Evolutionary conservation across 2,329 filamentous ascomycete species (phyloP), one percentile per base, ranked within the genome.

Genomic region (Colletotrichum brevisporum): DNA sequence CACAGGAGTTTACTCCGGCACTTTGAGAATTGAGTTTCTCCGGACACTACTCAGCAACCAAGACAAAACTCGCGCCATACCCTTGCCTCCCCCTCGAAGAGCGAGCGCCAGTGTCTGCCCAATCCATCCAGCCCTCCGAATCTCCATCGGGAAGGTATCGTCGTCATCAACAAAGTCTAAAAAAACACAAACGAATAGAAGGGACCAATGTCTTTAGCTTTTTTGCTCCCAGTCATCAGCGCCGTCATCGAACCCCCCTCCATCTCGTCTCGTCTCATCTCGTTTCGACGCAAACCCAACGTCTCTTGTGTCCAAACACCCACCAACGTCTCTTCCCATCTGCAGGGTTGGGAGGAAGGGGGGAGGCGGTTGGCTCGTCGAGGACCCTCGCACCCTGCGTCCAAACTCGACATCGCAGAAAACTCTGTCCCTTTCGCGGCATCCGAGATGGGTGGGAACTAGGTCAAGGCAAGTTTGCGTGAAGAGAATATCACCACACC

Each of bases 111-210:
- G 2, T 36, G n/a, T 10, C 16, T 18, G 18, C 57, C 27, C 57
- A 43, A 60, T 51, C 13, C 45, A 59, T 43, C 13, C 31, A 2
- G 12, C 56, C 45, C 13, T 50, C 45, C 6, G 31, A 51, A 43
- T n/a, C 41, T 18, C 3, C 24, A 52, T 51, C 47, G 43, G 57
- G 57, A 27, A 60, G 47, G 45, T 60, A 27, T 41, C 47, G 45
- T 51, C 57, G 36, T 43, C 47, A 60, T 52, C 41, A 21, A 51
- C 0, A n/a, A 52, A 52, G 27, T 52, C 27, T 39, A 50, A 52
- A 41, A 12, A 9, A 13, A 39, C 3, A 39, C 2, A 39, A 39
- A 43, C 15, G 16, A 43, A 43, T 15, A 3, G 13, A n/a, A 15
- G 41, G 41, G 31, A 36, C 31, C 31, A 36, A 43, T 24, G 18